These are phyloP conservation scores for Erucastrum elatum DNA, from an alignment of 345 rosid species.

Conservation along the genomic window DNA sequence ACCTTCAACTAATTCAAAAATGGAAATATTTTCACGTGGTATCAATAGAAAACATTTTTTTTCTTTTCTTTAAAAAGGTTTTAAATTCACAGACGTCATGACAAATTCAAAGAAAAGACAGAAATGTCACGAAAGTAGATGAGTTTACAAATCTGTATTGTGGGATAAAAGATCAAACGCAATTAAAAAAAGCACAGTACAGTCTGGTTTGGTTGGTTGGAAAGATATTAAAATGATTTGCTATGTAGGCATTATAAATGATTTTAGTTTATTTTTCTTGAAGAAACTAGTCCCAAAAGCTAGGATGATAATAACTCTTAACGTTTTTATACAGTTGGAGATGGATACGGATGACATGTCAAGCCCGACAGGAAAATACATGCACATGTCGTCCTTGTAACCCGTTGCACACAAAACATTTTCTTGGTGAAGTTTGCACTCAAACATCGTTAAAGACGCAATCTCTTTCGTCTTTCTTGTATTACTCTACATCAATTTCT, in stretches of 20 bases:
- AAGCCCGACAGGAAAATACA: slow-evolving; percentile 30
- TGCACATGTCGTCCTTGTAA: slow-evolving; percentile 34
- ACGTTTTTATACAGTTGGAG: slow-evolving; percentile 7
- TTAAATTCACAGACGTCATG: slow-evolving; percentile 22
- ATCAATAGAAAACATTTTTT: neutral
- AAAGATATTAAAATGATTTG: slow-evolving; percentile 18
- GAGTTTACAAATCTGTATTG: slow-evolving; percentile 2
- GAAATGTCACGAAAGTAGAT: slow-evolving; percentile 35
- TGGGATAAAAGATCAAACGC: slow-evolving; percentile 20
- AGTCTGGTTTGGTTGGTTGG: slow-evolving; percentile 30
- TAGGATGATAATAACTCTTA: neutral
- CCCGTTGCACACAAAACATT: neutral
- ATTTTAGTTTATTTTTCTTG: neutral
- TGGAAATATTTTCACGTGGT: slow-evolving; percentile 19
- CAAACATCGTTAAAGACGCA: slow-evolving; percentile 20
- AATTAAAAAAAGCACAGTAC: slow-evolving; percentile 16
- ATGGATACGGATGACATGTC: slow-evolving; percentile 39
- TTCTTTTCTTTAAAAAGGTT: neutral
- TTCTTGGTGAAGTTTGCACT: neutral
- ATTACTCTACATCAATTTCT: slow-evolving; percentile 1
- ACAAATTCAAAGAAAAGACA: slow-evolving; percentile 16
- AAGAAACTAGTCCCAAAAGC: neutral
- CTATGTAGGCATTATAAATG: neutral
- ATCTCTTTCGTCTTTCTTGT: neutral
- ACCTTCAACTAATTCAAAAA: slow-evolving; percentile 15